Evolutionary conservation across 2,329 filamentous ascomycete species (phyloP).

Genomic region (Rhinocladiella similis): DNA sequence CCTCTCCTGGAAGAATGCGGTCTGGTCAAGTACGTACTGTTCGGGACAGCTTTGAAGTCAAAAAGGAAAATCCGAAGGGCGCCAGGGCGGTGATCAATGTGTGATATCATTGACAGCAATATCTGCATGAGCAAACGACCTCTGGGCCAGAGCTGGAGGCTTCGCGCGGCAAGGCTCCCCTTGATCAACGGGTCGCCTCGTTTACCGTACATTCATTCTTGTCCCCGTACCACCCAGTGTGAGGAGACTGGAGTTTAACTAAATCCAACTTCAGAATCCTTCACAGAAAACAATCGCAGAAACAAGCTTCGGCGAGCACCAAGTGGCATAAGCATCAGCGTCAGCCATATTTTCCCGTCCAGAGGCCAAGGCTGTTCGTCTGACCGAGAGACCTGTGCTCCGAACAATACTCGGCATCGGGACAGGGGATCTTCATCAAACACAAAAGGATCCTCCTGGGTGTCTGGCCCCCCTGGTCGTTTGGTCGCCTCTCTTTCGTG

Average conservation of each 20-base stretch:
- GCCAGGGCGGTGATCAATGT: not conserved
- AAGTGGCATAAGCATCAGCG: conserved; percentile 2
- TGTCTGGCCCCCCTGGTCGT: not conserved
- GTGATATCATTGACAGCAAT: not conserved
- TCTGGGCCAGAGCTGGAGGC: too few species aligned
- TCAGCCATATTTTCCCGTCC: not conserved
- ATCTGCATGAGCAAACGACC: too few species aligned
- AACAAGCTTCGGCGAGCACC: not conserved
- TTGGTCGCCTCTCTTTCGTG: not conserved
- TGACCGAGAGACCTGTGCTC: not conserved
- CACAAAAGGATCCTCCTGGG: not conserved
- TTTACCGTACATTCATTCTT: not conserved
- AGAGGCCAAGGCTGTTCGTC: not conserved
- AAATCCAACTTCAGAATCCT: not conserved
- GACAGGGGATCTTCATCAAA: not conserved
- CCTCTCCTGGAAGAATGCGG: not conserved
- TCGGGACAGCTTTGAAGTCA: too few species aligned
- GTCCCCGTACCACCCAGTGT: too few species aligned
- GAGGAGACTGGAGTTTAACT: too few species aligned
- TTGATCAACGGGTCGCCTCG: not conserved
- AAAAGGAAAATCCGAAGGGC: too few species aligned
- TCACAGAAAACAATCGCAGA: not conserved
- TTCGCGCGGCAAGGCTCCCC: not conserved
- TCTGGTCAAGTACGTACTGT: too few species aligned
- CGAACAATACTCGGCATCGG: not conserved